Conservation (phyloP, 345 rosid genomes). For the Syzygium aromaticum region DNA sequence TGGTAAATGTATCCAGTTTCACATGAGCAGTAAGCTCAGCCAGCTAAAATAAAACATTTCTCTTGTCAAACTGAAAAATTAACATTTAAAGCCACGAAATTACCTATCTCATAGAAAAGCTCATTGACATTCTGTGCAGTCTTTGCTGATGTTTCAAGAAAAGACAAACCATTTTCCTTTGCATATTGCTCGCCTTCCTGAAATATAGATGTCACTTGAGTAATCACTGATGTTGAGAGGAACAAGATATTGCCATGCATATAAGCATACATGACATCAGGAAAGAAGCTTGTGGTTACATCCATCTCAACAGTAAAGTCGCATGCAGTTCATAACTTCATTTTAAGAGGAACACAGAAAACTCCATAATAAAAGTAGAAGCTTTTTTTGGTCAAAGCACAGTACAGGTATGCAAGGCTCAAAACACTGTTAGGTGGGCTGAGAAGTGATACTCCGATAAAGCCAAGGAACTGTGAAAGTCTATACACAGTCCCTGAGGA, state of each 20-base stretch:
- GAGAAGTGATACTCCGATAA: neutral
- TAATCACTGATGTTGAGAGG: neutral
- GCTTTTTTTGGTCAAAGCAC: neutral
- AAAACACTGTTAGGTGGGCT: neutral
- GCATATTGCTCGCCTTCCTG: constrained; percentile 70
- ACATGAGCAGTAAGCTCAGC: neutral
- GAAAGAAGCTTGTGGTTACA: neutral
- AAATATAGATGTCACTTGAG: constrained; percentile 1
- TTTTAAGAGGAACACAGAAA: neutral
- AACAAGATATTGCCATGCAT: neutral
- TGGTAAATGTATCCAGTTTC: neutral
- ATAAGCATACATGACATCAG: neutral
- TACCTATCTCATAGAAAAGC: constrained; percentile 74
- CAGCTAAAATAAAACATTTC: neutral
- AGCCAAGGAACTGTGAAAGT: neutral
- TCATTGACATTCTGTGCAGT: constrained; percentile 65
- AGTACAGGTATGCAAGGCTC: neutral
- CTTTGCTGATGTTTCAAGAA: constrained; percentile 69
- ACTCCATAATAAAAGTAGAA: neutral
- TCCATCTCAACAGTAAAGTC: neutral
- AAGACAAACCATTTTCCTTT: constrained; percentile 49
- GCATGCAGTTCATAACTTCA: neutral
- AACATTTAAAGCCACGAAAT: neutral
- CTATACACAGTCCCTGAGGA: neutral
- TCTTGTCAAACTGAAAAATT: neutral